Conservation (phyloP, 306 rosid species). For the Casuarina cunninghamiana region DNA sequence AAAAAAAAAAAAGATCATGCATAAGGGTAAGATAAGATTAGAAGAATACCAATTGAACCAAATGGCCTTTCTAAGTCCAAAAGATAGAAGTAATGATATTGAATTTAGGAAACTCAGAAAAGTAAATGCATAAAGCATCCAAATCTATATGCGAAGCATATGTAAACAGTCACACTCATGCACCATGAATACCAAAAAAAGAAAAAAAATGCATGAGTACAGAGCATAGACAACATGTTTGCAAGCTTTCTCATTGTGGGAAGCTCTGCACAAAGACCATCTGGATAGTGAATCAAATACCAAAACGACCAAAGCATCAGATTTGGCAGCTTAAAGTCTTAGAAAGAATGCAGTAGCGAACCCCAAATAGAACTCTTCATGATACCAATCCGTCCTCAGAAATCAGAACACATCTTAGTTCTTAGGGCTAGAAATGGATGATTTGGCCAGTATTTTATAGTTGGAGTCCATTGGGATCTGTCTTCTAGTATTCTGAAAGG, state of each 20-base stretch:
- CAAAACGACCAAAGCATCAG: not conserved
- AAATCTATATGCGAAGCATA: not conserved
- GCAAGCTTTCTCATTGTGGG: not conserved
- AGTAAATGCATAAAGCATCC: not conserved
- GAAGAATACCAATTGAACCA: not conserved
- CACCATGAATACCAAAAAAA: not conserved
- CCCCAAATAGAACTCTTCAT: not conserved
- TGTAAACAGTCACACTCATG: not conserved
- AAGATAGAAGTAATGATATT: conserved; percentile 2
- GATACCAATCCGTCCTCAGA: not conserved
- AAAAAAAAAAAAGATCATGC: conserved; percentile 23
- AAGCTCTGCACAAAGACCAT: not conserved
- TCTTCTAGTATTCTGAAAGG: no score
- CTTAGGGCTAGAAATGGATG: not conserved
- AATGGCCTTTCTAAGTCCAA: not conserved
- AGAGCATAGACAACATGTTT: not conserved
- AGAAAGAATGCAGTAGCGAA: not conserved
- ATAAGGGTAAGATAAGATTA: conserved; percentile 20
- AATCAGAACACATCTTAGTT: no score
- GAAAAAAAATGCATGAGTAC: not conserved
- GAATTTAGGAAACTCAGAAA: not conserved
- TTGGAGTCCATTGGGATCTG: no score
- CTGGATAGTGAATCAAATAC: not conserved
- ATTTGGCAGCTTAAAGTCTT: not conserved
- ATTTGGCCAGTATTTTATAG: no score